Conservation (phyloP, 2,329 filamentous ascomycete species). For the Aspergillus sp. region DNA sequence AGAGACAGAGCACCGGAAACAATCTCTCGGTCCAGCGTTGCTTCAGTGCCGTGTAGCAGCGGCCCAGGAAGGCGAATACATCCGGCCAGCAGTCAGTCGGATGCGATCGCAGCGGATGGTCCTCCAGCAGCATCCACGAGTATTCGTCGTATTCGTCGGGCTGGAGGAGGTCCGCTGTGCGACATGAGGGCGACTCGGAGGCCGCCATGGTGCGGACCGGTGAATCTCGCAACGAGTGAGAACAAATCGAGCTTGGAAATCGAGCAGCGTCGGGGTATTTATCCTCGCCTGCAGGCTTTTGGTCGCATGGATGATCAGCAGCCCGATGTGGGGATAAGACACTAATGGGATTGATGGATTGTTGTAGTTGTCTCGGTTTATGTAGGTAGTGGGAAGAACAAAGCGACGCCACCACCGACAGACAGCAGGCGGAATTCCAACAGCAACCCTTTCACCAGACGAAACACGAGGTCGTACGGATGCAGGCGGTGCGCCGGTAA, state of each 20-base stretch:
- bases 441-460: too few species aligned
- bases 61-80: conserved; percentile 15
- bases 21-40: conserved; percentile 21
- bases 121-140: conserved; percentile 25
- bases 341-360: too few species aligned
- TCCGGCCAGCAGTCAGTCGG: conserved; percentile 30
- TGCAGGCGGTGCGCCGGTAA: background rate
- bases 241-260: background rate
- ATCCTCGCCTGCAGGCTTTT: too few species aligned
- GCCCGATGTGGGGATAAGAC: too few species aligned
- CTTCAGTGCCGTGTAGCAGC: conserved; percentile 13
- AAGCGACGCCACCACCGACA: too few species aligned
- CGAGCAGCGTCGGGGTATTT: background rate
- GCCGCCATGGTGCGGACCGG: conserved; percentile 7
- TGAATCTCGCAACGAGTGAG: too few species aligned
- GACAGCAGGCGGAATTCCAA: too few species aligned
- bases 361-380: too few species aligned
- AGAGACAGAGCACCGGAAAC: conserved; percentile 21
- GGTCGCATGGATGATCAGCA: too few species aligned
- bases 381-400: too few species aligned
- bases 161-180: background rate
- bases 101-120: conserved; percentile 33
- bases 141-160: conserved; percentile 12
- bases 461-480: background rate
- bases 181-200: background rate